phyloP scores from a whole-genome alignment of 257 asterid species.

The Coffea eugenioides region DNA sequence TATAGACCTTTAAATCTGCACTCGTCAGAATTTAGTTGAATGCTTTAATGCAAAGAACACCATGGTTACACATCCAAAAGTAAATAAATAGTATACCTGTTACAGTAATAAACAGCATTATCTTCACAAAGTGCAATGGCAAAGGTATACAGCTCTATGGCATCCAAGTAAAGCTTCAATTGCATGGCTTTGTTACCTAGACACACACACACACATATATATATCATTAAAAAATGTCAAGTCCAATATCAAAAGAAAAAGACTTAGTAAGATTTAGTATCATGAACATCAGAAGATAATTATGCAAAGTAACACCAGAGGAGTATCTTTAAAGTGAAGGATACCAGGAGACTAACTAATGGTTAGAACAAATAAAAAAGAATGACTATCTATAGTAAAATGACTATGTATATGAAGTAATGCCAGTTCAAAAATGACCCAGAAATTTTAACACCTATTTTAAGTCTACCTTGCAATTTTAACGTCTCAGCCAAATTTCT shows the following conservation, averaged over 20 bases:
- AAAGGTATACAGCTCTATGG: slow-evolving; percentile 72
- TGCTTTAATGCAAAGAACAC: not conserved
- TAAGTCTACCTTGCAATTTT: slow-evolving; percentile 61
- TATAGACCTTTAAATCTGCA: not conserved
- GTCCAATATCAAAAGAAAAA: not conserved
- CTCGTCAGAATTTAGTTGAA: not conserved
- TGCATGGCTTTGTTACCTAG: slow-evolving; percentile 79
- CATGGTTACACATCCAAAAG: not conserved
- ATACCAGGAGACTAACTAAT: not conserved
- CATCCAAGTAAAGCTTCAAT: slow-evolving; percentile 56
- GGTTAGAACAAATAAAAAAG: not conserved
- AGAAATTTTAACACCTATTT: not conserved
- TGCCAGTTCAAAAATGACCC: not conserved
- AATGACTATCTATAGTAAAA: too few relatives aligned
- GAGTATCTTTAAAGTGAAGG: not conserved
- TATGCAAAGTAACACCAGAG: not conserved
- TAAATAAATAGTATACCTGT: slow-evolving; percentile 49
- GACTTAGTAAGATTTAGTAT: not conserved
- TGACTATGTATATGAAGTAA: not conserved
- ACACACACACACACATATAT: not conserved
- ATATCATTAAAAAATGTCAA: not conserved
- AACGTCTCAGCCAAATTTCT: slow-evolving; percentile 70
- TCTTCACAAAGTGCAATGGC: slow-evolving; percentile 66
- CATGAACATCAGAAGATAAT: not conserved
- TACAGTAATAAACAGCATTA: slow-evolving; percentile 84